Evolutionary conservation across 495 filamentous ascomycete genomes (phyloP), one percentile per base, ranked within the genome.

Genomic region (Friedmanniomyces endolithicus): DNA sequence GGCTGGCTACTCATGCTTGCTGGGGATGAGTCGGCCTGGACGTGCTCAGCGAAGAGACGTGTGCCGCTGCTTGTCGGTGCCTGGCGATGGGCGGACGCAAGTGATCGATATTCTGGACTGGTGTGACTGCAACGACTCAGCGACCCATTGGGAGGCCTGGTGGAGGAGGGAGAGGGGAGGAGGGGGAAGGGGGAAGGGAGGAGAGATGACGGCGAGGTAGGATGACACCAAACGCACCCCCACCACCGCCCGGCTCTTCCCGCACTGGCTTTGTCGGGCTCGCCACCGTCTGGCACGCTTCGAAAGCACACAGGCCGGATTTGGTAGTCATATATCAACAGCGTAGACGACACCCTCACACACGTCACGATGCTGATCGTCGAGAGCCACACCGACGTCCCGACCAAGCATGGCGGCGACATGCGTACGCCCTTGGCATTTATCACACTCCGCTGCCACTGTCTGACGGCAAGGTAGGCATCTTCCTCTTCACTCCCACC

Each of bases 401-500:
- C 76, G 23, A 87, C 83, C 49, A 73, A 75, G 60, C 77, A 80
- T 12, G 79, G 76, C 55, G 85, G 81, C 1, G 72, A 70, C 29
- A 85, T 85, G 80, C 75, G 81, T 84, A 78, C 55, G 67, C 67
- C 50, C 2, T 2, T 22, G 41, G 1, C 22, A 19, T 17, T 9
- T 8, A 34, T 19, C 56, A n/a, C 31, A 35, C 11, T 33, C 39
- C 29, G 33, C 44, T 44, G 40, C 50, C 19, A 20, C 24, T 43
- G 55, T 58, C 37, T 51, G n/a, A 50, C 39, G 45, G 45, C 45
- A 37, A 41, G 35, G 47, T 55, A 94, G 88, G 87, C 39, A 84
- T 95, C 62, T 95, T 90, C 70, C 64, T 94, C 64, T 95, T 88
- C 70, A 87, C 95, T 64, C 90, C 90, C 2, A 77, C 77, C 41